phyloP scores from a whole-genome alignment of 2,329 filamentous ascomycete genomes.

The Monosporascus sp. region DNA sequence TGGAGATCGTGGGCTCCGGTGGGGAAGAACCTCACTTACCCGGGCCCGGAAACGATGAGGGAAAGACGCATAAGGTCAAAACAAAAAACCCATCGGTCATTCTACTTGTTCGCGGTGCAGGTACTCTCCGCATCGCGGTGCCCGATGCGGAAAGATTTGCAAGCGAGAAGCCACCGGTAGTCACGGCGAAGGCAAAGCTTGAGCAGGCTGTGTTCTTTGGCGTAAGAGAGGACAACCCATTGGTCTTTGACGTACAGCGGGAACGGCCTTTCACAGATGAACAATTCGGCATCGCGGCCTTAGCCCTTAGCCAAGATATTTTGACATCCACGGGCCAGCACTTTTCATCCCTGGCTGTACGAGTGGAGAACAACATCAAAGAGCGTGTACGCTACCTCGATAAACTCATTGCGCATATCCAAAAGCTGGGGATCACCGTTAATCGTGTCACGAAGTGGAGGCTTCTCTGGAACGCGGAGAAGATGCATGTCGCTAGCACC shows the following conservation, averaged over 20 bases:
- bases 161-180: constrained; percentile 50
- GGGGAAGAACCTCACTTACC: constrained; percentile 50
- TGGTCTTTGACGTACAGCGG: constrained; percentile 71
- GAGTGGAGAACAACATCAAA: constrained; percentile 75
- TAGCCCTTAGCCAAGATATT: constrained; percentile 76
- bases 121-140: constrained; percentile 53
- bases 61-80: constrained; percentile 45
- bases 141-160: constrained; percentile 56
- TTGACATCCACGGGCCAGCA: constrained; percentile 70
- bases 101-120: constrained; percentile 57
- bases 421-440: constrained; percentile 58
- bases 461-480: constrained; percentile 85
- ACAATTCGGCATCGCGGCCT: constrained; percentile 71
- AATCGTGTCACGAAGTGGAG: constrained; percentile 68
- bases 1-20: constrained; percentile 60
- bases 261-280: constrained; percentile 60
- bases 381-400: constrained; percentile 68
- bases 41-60: constrained; percentile 37
- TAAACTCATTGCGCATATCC: constrained; percentile 68
- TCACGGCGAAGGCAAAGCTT: constrained; percentile 82
- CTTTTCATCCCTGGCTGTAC: constrained; percentile 66
- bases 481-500: constrained; percentile 70
- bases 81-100: constrained; percentile 58
- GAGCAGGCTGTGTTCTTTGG: constrained; percentile 96
- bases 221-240: constrained; percentile 71